These are phyloP conservation scores for Colletotrichum salicis DNA, from an alignment of 2,329 filamentous ascomycete genomes.

Conservation along the genomic window DNA sequence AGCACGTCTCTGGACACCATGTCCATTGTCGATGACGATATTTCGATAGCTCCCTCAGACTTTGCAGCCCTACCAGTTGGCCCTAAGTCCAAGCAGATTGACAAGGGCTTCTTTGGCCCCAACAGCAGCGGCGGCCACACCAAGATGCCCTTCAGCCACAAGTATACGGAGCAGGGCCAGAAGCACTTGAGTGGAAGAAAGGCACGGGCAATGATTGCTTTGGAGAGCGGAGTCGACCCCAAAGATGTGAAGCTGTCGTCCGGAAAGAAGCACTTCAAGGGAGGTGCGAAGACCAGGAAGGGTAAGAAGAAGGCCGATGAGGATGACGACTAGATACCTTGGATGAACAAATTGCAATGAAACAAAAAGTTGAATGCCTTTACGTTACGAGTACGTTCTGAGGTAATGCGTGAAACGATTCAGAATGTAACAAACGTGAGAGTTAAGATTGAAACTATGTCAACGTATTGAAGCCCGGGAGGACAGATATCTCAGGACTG, in stretches of 20 bases:
- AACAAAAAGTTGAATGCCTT: not conserved
- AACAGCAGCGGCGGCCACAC: slow-evolving; percentile 71
- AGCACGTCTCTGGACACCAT: slow-evolving; percentile 60
- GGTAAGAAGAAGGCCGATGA: slow-evolving; percentile 59
- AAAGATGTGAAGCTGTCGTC: slow-evolving; percentile 74
- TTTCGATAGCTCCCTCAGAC: slow-evolving; percentile 54
- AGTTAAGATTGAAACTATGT: not conserved
- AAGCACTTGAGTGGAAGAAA: slow-evolving; percentile 87
- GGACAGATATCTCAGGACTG: not conserved
- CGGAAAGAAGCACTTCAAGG: slow-evolving; percentile 96
- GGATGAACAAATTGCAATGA: slow-evolving; percentile 2
- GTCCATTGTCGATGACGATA: slow-evolving; percentile 51
- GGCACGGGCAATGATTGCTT: slow-evolving; percentile 79
- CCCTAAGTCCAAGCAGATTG: slow-evolving; percentile 79
- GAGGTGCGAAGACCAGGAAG: slow-evolving; percentile 68
- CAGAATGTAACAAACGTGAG: not conserved
- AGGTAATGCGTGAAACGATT: not conserved
- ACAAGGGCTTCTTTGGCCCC: slow-evolving; percentile 88
- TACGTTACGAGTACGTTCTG: not conserved
- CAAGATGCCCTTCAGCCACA: slow-evolving; percentile 86
- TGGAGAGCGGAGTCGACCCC: slow-evolving; percentile 87
- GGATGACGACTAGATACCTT: slow-evolving; percentile 33
- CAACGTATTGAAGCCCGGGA: not conserved
- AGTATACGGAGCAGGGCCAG: slow-evolving; percentile 84
- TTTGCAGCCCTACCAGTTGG: slow-evolving; percentile 67